These are phyloP conservation scores for Fusarium hainanense DNA, from an alignment of 2,329 filamentous ascomycete genomes.

Conservation along the genomic window DNA sequence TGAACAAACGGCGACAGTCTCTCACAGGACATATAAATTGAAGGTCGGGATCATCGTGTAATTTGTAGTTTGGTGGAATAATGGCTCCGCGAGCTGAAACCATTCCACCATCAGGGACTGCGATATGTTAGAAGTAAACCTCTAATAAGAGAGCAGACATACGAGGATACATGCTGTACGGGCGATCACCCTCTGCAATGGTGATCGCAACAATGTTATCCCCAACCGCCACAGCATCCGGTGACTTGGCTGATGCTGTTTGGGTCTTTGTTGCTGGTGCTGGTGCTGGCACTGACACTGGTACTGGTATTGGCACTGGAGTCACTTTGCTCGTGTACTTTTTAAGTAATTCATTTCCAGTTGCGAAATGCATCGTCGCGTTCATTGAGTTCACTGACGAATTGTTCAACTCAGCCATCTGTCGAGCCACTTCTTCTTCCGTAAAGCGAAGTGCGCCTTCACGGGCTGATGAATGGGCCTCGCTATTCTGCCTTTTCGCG, in stretches of 20 bases:
- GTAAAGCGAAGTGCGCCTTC: slow-evolving; percentile 34
- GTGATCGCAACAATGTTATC: slow-evolving; percentile 24
- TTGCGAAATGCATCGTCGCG: slow-evolving; percentile 18
- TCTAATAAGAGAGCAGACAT: background rate
- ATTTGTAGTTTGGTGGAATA: slow-evolving; percentile 49
- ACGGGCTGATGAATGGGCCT: background rate
- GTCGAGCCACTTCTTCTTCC: slow-evolving; percentile 32
- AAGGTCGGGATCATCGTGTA: slow-evolving; percentile 34
- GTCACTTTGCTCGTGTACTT: slow-evolving; percentile 19
- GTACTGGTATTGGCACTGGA: background rate
- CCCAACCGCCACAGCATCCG: background rate
- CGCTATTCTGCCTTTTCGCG: slow-evolving; percentile 18
- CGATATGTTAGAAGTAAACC: slow-evolving; percentile 7
- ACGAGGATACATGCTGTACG: slow-evolving; percentile 35
- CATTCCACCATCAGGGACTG: slow-evolving; percentile 18
- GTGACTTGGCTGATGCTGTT: background rate
- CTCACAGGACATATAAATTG: slow-evolving; percentile 54
- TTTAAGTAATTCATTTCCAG: slow-evolving; percentile 25
- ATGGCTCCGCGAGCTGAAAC: slow-evolving; percentile 45
- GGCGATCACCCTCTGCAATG: slow-evolving; percentile 29
- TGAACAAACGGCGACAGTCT: slow-evolving; percentile 49
- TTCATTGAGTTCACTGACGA: slow-evolving; percentile 3
- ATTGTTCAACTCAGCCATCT: slow-evolving; percentile 13
- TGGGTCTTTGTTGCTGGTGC: background rate
- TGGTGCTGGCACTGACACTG: background rate